Percentiles rank a stretch among this genome's conserved stretches.
Conservation (phyloP, 306 rosid genomes). For the Trifolium pratense region DNA sequence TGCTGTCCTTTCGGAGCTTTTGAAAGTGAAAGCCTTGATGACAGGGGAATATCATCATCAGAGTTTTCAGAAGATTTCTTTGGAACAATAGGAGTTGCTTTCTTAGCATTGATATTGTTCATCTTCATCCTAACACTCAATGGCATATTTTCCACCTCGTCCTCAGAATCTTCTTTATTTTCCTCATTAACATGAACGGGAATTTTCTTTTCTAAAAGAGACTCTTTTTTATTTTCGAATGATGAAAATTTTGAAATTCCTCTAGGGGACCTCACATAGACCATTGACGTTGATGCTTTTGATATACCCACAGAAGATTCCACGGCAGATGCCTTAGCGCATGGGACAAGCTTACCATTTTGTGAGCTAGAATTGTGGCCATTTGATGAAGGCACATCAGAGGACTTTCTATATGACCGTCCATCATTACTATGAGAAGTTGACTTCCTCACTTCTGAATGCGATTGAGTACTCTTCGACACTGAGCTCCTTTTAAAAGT, state of each 20-base stretch:
- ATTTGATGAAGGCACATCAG: constrained; percentile 46
- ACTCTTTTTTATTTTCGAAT: constrained; percentile 39
- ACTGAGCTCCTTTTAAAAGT: constrained; percentile 41
- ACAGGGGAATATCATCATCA: constrained; percentile 52
- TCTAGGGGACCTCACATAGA: constrained; percentile 29
- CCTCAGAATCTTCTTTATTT: constrained; percentile 48
- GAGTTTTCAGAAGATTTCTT: constrained; percentile 50
- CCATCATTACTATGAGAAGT: constrained; percentile 44
- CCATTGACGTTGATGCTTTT: constrained; percentile 33
- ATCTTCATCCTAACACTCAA: constrained; percentile 47
- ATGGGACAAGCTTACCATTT: constrained; percentile 36
- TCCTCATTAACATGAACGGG: constrained; percentile 44
- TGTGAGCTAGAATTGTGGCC: constrained; percentile 47
- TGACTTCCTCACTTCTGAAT: constrained; percentile 46
- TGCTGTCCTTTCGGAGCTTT: constrained; percentile 42
- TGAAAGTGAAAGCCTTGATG: constrained; percentile 37
- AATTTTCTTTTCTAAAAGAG: constrained; percentile 33
- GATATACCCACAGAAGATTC: constrained; percentile 37
- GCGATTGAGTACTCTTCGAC: constrained; percentile 46
- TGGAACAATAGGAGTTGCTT: constrained; percentile 21
- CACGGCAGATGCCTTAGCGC: constrained; percentile 24
- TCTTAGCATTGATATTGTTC: constrained; percentile 35
- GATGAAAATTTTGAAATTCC: constrained; percentile 38
- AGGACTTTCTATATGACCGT: constrained; percentile 33
- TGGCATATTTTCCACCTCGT: constrained; percentile 50